A percentile compares a stretch with the other conserved stretches of the same genome.
phyloP scores from a whole-genome alignment of 345 rosid species.

The Dimocarpus longan region DNA sequence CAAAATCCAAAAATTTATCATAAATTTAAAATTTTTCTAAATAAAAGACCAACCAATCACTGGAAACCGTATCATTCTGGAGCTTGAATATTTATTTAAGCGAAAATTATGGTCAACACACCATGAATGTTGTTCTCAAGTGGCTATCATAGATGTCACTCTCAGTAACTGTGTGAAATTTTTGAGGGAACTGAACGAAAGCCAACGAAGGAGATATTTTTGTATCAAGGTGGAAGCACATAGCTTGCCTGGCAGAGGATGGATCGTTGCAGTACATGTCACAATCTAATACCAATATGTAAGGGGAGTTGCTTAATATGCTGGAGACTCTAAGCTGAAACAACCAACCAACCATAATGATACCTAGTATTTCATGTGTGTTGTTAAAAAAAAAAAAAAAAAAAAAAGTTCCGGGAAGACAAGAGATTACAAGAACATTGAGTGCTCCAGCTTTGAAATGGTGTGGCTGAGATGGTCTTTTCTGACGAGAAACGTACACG shows the following conservation, averaged over 20 bases:
- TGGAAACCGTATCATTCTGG: too few relatives aligned
- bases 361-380: neutral
- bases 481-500: constrained; percentile 54
- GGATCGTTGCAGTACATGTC: constrained; percentile 60
- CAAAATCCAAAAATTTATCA: neutral
- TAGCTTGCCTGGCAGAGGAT: constrained; percentile 46
- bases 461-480: constrained; percentile 37
- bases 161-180: constrained; percentile 40
- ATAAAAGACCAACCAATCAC: too few relatives aligned
- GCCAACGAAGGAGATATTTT: constrained; percentile 34
- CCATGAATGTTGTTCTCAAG: constrained; percentile 30
- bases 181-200: constrained; percentile 56
- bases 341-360: neutral
- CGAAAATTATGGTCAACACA: neutral
- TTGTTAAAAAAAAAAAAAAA: too few relatives aligned
- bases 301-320: constrained; percentile 48
- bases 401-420: neutral
- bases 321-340: constrained; percentile 57
- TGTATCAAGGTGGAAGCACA: constrained; percentile 51
- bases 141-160: constrained; percentile 53
- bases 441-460: constrained; percentile 62
- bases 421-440: constrained; percentile 42
- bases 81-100: too few relatives aligned
- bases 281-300: constrained; percentile 46
- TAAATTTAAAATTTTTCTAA: too few relatives aligned